A percentile compares a stretch with the other conserved stretches of the same genome.
Evolutionary conservation across 495 filamentous ascomycete species (phyloP).

Genomic region (Cladorrhinum samala): DNA sequence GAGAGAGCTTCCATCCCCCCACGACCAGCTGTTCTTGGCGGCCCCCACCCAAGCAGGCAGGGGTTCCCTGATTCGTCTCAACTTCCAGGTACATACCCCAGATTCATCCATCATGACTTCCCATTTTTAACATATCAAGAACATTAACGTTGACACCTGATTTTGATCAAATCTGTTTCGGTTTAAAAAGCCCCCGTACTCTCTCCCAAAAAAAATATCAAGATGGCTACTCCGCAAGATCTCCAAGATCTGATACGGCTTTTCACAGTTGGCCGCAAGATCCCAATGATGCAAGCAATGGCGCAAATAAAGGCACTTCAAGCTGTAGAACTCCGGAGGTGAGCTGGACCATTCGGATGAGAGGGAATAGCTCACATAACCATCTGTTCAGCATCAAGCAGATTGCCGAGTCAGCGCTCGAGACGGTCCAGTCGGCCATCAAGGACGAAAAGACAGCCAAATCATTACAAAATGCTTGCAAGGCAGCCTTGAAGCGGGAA

Average conservation of each 20-base stretch:
- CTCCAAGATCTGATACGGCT: constrained; percentile 71
- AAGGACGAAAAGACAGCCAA: constrained; percentile 66
- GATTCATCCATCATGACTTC: neutral
- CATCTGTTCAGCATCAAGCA: constrained; percentile 46
- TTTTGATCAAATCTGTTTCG: neutral
- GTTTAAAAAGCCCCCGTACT: too few relatives aligned
- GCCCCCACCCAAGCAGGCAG: neutral
- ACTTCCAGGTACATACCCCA: too few relatives aligned
- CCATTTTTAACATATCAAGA: neutral
- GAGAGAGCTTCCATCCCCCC: neutral
- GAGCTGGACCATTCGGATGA: constrained; percentile 16
- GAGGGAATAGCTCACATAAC: constrained; percentile 8
- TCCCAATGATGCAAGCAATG: constrained; percentile 66
- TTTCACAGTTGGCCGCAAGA: constrained; percentile 63
- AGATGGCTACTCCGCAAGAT: constrained; percentile 51
- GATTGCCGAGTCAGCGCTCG: constrained; percentile 54
- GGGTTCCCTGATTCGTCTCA: constrained; percentile 5
- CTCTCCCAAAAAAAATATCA: neutral
- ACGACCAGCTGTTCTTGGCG: constrained; percentile 1
- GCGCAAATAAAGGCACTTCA: constrained; percentile 62
- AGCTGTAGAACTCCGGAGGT: constrained; percentile 56
- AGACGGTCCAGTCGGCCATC: constrained; percentile 53
- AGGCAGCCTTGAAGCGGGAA: constrained; percentile 51
- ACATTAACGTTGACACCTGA: neutral
- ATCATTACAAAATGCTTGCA: constrained; percentile 59